Evolutionary conservation across 768 basidiomycete species (phyloP).

Genomic region (Lactifluus piperatus): DNA sequence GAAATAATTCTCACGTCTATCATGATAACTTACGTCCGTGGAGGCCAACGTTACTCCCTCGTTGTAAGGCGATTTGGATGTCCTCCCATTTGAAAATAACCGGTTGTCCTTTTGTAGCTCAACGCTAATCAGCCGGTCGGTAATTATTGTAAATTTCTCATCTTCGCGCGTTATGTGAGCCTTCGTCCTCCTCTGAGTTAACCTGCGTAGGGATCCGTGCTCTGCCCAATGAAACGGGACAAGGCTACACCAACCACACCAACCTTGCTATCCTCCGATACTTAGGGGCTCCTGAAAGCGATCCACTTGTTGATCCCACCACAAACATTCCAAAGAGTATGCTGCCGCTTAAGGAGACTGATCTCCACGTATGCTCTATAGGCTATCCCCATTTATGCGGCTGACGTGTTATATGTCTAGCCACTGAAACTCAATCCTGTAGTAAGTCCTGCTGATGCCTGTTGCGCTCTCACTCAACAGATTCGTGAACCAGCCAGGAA

Average conservation of each 20-base stretch:
- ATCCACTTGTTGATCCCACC: slow-evolving; percentile 2
- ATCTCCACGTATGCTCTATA: slow-evolving; percentile 7
- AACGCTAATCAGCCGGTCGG: neutral
- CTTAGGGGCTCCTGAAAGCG: neutral
- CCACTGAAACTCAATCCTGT: slow-evolving; percentile 6
- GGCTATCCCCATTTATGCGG: neutral
- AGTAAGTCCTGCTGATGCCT: neutral
- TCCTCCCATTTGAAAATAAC: neutral
- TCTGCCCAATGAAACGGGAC: neutral
- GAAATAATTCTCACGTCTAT: neutral
- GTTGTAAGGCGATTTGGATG: neutral
- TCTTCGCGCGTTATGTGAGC: neutral
- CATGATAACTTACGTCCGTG: neutral
- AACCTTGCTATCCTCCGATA: slow-evolving; percentile 21
- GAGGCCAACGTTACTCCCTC: slow-evolving; percentile 18
- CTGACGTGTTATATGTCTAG: slow-evolving; percentile 7
- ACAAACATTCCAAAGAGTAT: neutral
- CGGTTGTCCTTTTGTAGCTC: neutral
- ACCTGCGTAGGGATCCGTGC: slow-evolving; percentile 8
- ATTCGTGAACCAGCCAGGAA: slow-evolving; percentile 1
- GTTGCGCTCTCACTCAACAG: neutral
- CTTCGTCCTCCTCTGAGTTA: neutral
- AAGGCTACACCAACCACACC: neutral
- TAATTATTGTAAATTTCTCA: neutral
- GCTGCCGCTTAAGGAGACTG: neutral